Evolutionary conservation across 2,329 filamentous ascomycete genomes (phyloP), one percentile per base, ranked within the genome.

Genomic region (Passalora sequoiae): DNA sequence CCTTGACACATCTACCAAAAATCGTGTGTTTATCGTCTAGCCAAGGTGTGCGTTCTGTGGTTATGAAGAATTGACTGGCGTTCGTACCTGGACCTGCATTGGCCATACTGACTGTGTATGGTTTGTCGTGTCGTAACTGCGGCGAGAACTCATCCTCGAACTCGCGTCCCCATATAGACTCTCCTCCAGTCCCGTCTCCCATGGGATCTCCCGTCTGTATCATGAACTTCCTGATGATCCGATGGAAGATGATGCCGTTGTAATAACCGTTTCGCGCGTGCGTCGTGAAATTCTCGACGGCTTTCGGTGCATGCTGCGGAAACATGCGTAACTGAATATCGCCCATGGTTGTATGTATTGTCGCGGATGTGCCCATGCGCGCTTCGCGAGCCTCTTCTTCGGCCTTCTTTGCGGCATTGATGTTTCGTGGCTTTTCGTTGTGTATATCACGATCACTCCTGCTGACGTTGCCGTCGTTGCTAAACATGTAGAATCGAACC

Each of bases 201-300:
- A 92, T 68, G 0, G 89, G 88, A 61, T 95, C 89, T 38, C 89
- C 89, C 15, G 19, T 16, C 20, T 27, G 24, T 48, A 98, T 95
- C 94, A 98, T 98, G 70, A 98, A 98, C 61, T 96, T 96, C 49
- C 86, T 81, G 57, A 98, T 98, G 5, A 98, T 85, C 24, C 92
- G 84, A 67, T 98, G 92, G 74, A 98, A 98, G 56, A 96, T 91
- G 24, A 91, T 89, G 67, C 87, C 87, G 71, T 98, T 97, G 72
- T 98, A 98, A 66, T 98, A 98, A 1, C 87, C 88, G 46, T 82
- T 84, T 59, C 83, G 84, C 2, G 88, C 80, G 60, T 97, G 92
- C 0, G 88, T 94, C 43, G 94, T 86, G 63, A 98, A 98, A 66
- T 98, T 98, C 68, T 98, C 92, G 3, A 98, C 91, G 0, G 94